Base-by-base conservation (phyloP, 768 basidiomycete species). In the Lactarius indigo region DNA sequence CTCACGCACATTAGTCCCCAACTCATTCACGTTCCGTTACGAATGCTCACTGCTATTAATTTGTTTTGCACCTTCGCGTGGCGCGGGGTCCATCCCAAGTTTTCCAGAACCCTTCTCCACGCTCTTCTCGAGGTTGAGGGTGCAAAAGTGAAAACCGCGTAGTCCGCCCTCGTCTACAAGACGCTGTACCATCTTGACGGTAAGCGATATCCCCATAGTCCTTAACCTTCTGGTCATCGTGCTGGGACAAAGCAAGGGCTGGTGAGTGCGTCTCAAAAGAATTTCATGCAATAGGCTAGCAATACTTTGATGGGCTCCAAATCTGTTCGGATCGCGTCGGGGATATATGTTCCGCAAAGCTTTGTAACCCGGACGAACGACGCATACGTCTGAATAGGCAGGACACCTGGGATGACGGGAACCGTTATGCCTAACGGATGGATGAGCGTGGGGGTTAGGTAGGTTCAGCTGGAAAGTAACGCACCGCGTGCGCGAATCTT, bases 381-480 rank as follows among this genome's bases (percentile, higher is more conserved):
- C 5, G 90, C 86, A 75, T 95, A 96, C 28, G 92, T 98, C 74
- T 98, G 97, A 64, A 99, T 94, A 0, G 97, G 96, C 95, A 98
- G 97, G 63, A 98, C 87, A 13, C 96, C 94, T 10, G 97, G 94
- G 67, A 99, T 89, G 70, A 99, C 87, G 1, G 97, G 96, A 1
- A 95, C 85, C 0, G 77, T 83, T 73, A 99, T 94, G 37, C 96
- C 97, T 96, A 72, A 39, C 3, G 15, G 35, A 17, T 35, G 37
- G 59, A n/a, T 28, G 39, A 1, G 31, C n/a, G 44, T 13, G 58
- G n/a, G n/a, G 56, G 55, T 8, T 8, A 35, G 33, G 26, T 37
- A 28, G 3, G 23, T 28, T 54, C 61, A 35, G 57, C 35, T 23
- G 64, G 23, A 18, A 41, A 37, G 18, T 52, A 17, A 63, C 23